These are phyloP conservation scores for Dothidotthia symphoricarpi DNA, from an alignment of 2,329 filamentous ascomycete genomes.

Conservation along the genomic window DNA sequence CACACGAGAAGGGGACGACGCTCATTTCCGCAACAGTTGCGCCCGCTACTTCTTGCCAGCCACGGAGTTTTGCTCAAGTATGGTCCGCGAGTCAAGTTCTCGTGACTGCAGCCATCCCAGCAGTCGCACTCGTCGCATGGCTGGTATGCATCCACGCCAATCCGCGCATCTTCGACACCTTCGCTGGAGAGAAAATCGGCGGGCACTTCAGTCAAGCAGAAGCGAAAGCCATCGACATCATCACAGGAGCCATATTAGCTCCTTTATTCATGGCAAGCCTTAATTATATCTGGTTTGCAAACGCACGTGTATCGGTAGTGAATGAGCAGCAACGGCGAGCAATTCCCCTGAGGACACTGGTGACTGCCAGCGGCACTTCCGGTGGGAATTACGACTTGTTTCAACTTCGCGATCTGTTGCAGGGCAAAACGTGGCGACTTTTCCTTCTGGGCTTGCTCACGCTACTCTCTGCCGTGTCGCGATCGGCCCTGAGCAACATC, in stretches of 20 bases:
- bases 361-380: slow-evolving; percentile 7
- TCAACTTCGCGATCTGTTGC: slow-evolving; percentile 5
- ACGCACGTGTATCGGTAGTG: slow-evolving; percentile 12
- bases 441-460: slow-evolving; percentile 2
- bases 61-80: slow-evolving; percentile 1
- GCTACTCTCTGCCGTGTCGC: slow-evolving; percentile 6
- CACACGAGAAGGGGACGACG: neutral
- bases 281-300: slow-evolving; percentile 15
- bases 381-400: slow-evolving; percentile 9
- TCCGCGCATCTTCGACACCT: slow-evolving; percentile 5
- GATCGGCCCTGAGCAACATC: slow-evolving; percentile 9
- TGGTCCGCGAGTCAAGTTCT: slow-evolving; percentile 1
- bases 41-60: neutral
- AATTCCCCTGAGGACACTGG: slow-evolving; percentile 5
- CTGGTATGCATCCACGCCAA: slow-evolving; percentile 1
- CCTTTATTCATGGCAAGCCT: slow-evolving; percentile 10
- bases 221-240: slow-evolving; percentile 16
- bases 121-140: slow-evolving; percentile 3
- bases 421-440: slow-evolving; percentile 5
- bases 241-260: slow-evolving; percentile 13
- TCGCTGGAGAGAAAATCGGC: slow-evolving; percentile 11
- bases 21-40: neutral
- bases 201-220: slow-evolving; percentile 12
- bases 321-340: slow-evolving; percentile 9
- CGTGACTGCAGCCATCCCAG: slow-evolving; percentile 1